Evolutionary conservation across 2,329 filamentous ascomycete species (phyloP), one percentile per base, ranked within the genome.

Genomic region (Pseudopyricularia javanii): DNA sequence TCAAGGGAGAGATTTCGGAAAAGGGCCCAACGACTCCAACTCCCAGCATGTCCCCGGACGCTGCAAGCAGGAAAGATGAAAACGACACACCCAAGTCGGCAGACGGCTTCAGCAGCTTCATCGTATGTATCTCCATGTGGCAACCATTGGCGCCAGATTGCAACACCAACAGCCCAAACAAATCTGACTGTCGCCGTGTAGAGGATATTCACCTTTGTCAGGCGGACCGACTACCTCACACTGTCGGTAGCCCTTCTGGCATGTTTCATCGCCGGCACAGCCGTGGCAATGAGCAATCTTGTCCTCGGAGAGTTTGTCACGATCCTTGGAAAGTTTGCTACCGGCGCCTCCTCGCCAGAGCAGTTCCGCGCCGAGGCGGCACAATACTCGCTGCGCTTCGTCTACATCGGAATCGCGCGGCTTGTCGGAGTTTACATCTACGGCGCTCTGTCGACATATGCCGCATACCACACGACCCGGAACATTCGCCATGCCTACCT

Each of bases 381-480:
- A 2, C 4, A 35, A 8, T 22, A 48, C 17, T 12, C 30, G 6
- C 64, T 82, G 6, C 81, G 75, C 60, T 80, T 82, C 57, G 68
- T 82, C 26, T 82, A 80, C 56, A 66, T 82, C 12, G 80, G 79
- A 58, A 66, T 80, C 50, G 78, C 64, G 0, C 73, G 76, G 47
- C 76, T 81, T 54, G 59, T 65, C 22, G 62, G 78, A 15, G 68
- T 73, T 12, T 82, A 80, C 56, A 59, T 70, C 17, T 70, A 71
- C 61, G 69, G 69, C 48, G 60, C 64, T 3, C 63, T 68, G 49
- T 61, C 78, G 20, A 78, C 73, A 3, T 72, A 78, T 37, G 68
- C 74, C 4, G 74, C 75, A 2, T 73, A 74, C 51, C 68, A 75
- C 9, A 74, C 75, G 3, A 75, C 75, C 3, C 71, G 74, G 53